Evolutionary conservation across 208 protist genomes (phyloP).

Genomic region (Tritrichomonas musculus): DNA sequence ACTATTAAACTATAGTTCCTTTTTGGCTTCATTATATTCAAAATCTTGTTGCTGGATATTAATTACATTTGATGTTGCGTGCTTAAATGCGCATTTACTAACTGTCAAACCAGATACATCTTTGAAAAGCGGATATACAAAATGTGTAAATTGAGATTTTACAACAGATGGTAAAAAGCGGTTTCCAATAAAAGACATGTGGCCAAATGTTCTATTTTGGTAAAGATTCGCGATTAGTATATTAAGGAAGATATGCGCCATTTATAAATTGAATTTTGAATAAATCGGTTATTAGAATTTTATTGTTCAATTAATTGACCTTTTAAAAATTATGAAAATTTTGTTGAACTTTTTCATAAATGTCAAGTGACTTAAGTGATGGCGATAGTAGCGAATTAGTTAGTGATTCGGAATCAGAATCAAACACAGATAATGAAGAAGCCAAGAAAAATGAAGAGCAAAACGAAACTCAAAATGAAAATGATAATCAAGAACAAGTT

Average conservation of each 20-base stretch:
- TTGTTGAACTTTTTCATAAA: too few relatives aligned
- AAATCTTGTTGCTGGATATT: background rate
- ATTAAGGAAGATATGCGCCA: slow-evolving; percentile 23
- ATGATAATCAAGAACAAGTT: background rate
- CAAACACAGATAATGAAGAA: too few relatives aligned
- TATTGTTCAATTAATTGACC: too few relatives aligned
- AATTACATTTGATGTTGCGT: background rate
- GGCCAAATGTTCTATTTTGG: background rate
- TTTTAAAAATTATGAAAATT: too few relatives aligned
- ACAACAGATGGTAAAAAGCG: background rate
- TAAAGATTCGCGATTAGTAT: background rate
- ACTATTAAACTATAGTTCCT: too few relatives aligned
- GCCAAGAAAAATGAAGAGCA: too few relatives aligned
- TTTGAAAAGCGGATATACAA: background rate
- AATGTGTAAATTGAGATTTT: background rate
- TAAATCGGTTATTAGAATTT: too few relatives aligned
- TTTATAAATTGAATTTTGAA: too few relatives aligned
- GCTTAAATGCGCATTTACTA: background rate
- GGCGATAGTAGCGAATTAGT: too few relatives aligned
- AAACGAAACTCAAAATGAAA: too few relatives aligned
- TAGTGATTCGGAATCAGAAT: too few relatives aligned
- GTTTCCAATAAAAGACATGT: slow-evolving; percentile 7
- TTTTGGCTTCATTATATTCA: background rate
- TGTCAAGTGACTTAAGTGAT: too few relatives aligned
- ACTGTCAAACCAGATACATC: slow-evolving; percentile 21